Evolutionary conservation across 2,329 filamentous ascomycete species (phyloP), one percentile per base, ranked within the genome.

Genomic region (Fonsecaea pedrosoi): DNA sequence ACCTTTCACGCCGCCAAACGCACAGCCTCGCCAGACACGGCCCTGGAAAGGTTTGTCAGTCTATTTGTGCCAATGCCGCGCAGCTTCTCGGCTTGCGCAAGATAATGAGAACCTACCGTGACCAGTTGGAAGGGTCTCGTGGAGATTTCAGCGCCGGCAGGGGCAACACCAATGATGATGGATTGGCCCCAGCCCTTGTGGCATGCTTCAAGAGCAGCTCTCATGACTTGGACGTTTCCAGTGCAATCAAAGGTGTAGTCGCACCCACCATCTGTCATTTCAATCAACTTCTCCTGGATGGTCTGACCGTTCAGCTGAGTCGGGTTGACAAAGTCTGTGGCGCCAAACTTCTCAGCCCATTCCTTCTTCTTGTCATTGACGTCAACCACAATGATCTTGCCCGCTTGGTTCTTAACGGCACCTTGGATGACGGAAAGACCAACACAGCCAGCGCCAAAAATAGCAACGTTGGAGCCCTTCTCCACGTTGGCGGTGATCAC

Each of bases 161-260:
- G 71, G 45, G 71, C 71, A 71, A 99, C 95, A 80, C 95, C 95
- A 76, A 99, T 99, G 79, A 99, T 88, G 80, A 99, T 97, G 78
- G 91, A 96, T 86, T 97, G 88, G 75, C 95, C 95, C 95, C 95
- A 99, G 57, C 95, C 95, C 88, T 99, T 99, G 86, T 99, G 95
- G 85, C 94, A 98, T 57, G 95, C 94, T 62, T 71, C 70, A 68
- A 99, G 88, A 48, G 95, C 95, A 61, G 92, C 91, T 70, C 95
- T 87, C 95, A 97, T 99, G 64, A 99, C 95, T 73, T 89, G 87
- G 61, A 98, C 94, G 77, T 98, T 98, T 67, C 95, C 95, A 6
- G 95, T 99, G 86, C 95, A 98, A 84, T 99, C 95, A 78, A 99
- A 99, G 58, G 95, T 99, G 85, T 97, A 98, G 84, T 99, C 95